Evolutionary conservation across 2,329 filamentous ascomycete genomes (phyloP).

Genomic region (Colletotrichum phormii): DNA sequence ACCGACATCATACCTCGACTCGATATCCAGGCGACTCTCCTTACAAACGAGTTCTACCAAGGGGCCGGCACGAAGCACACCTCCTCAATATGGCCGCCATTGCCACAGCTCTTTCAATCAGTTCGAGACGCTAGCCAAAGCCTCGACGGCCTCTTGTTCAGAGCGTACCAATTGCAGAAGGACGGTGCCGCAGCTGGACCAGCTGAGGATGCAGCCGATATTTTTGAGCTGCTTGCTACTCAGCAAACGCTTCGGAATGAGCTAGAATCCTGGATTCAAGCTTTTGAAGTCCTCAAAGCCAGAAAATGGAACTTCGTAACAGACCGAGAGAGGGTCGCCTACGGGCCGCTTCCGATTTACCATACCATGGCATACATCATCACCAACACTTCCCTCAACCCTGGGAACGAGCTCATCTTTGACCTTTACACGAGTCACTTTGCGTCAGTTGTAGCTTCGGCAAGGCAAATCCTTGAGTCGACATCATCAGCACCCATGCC

Average conservation of each 20-base stretch:
- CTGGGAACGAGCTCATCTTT: constrained; percentile 48
- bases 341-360: constrained; percentile 49
- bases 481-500: neutral
- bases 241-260: constrained; percentile 6
- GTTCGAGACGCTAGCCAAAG: constrained; percentile 19
- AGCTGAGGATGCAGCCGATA: neutral
- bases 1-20: constrained; percentile 52
- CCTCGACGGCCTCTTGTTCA: constrained; percentile 2
- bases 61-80: neutral
- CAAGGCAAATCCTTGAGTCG: neutral
- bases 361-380: constrained; percentile 58
- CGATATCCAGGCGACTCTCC: constrained; percentile 43
- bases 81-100: neutral
- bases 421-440: constrained; percentile 50
- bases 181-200: neutral
- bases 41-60: constrained; percentile 12
- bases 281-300: constrained; percentile 41
- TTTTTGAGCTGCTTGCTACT: neutral
- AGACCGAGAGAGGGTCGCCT: constrained; percentile 24
- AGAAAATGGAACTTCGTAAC: constrained; percentile 32
- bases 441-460: constrained; percentile 42
- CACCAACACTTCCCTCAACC: constrained; percentile 47
- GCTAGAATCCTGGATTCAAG: constrained; percentile 40
- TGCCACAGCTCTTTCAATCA: neutral
- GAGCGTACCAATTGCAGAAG: neutral